Percentiles rank a stretch among this genome's conserved stretches.
Conservation (phyloP, 768 basidiomycete species). For the Chalciporus piperatus region DNA sequence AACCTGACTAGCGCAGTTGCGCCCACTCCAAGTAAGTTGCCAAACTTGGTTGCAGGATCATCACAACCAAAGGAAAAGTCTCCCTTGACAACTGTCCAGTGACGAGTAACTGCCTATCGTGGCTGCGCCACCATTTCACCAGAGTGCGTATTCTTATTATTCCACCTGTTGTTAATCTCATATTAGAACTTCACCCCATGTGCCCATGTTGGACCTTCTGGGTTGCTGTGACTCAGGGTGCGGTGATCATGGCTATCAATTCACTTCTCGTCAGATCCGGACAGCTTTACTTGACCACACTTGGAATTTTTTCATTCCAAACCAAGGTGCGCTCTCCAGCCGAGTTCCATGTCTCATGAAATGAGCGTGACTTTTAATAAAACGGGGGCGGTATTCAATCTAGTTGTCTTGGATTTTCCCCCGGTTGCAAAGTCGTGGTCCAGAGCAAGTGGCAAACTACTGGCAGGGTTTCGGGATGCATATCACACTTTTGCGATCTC, state of each 20-base stretch:
- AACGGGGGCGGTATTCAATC: no score
- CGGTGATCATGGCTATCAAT: conserved; percentile 26
- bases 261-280: conserved; percentile 15
- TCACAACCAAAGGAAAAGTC: no score
- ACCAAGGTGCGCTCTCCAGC: conserved; percentile 11
- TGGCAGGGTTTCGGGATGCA: no score
- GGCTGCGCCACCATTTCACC: no score
- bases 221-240: conserved; percentile 12
- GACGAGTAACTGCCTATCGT: neutral
- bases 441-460: no score
- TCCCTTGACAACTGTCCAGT: neutral
- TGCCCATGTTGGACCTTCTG: neutral
- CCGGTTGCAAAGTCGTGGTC: no score
- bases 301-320: conserved; percentile 27
- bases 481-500: neutral
- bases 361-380: neutral
- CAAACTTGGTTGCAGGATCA: no score
- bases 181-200: neutral
- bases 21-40: neutral
- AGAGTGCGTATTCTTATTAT: no score
- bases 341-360: conserved; percentile 13
- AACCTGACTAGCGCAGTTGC: neutral
- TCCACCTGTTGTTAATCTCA: no score
- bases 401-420: neutral
- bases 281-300: conserved; percentile 10